These are phyloP conservation scores for Pigoraptor vietnamica DNA, from an alignment of 78 protist species.

Conservation along the genomic window DNA sequence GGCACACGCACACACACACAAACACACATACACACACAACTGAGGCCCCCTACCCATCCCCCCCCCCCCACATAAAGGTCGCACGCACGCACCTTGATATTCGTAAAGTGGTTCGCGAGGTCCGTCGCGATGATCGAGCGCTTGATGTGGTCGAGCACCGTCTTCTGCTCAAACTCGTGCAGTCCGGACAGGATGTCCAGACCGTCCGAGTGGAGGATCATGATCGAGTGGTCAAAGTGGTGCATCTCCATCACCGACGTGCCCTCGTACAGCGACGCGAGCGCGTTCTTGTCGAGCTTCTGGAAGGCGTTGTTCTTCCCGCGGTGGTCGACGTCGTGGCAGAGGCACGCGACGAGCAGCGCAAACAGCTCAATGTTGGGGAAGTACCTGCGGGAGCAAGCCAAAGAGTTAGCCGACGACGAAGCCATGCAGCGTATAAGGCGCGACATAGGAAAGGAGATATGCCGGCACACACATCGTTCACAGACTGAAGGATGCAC, in stretches of 20 bases:
- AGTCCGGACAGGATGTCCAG: neutral
- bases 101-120: neutral
- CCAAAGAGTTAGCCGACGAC: neutral
- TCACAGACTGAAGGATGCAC: neutral
- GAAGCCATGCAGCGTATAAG: neutral
- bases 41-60: neutral
- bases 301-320: slow-evolving; percentile 9
- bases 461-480: neutral
- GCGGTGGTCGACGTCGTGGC: slow-evolving; percentile 23
- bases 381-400: neutral
- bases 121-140: neutral
- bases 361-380: neutral
- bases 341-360: neutral
- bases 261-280: neutral
- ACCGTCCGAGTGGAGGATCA: neutral
- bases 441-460: neutral
- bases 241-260: neutral
- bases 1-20: neutral
- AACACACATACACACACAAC: neutral
- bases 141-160: neutral
- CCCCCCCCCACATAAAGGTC: neutral
- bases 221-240: neutral
- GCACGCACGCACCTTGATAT: neutral
- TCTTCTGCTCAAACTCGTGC: neutral
- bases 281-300: neutral